Evolutionary conservation across 2,329 filamentous ascomycete species (phyloP).

Genomic region (Colletotrichum kahawae): DNA sequence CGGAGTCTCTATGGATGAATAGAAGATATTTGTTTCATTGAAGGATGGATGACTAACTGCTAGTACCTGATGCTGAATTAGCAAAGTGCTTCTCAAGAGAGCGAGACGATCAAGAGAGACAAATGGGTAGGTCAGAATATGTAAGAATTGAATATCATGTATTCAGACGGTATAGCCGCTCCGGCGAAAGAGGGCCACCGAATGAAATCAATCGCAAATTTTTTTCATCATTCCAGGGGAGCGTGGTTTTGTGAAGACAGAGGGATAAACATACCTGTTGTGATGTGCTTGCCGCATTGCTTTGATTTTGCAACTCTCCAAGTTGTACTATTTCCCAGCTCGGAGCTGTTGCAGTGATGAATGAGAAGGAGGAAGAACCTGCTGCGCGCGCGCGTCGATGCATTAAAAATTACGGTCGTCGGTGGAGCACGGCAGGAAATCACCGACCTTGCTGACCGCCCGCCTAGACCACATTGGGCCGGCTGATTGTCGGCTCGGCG

Average conservation of each 20-base stretch:
- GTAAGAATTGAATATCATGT: conserved; percentile 97
- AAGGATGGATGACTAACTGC: background rate
- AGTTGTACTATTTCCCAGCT: background rate
- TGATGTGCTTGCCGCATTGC: background rate
- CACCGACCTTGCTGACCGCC: background rate
- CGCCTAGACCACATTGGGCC: background rate
- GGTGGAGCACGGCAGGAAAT: conserved; percentile 7
- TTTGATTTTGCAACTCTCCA: background rate
- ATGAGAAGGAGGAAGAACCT: background rate
- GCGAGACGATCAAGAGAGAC: background rate
- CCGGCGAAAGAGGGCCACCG: conserved; percentile 89
- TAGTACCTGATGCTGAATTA: background rate
- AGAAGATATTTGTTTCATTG: too few relatives aligned
- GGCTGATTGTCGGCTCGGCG: background rate
- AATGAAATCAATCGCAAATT: conserved; percentile 98
- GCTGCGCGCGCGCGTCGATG: background rate
- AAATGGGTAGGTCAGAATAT: conserved; percentile 79
- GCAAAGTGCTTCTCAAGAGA: background rate
- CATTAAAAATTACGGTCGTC: conserved; percentile 7
- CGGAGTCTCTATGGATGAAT: too few relatives aligned
- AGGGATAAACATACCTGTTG: conserved; percentile 27
- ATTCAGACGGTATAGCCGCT: conserved; percentile 77
- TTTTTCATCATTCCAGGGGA: conserved; percentile 76
- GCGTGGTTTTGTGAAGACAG: background rate
- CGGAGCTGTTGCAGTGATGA: background rate